A percentile compares a stretch with the other conserved stretches of the same genome.
Evolutionary conservation across 2,329 filamentous ascomycete genomes (phyloP).

Genomic region (Trichoderma harzianum): DNA sequence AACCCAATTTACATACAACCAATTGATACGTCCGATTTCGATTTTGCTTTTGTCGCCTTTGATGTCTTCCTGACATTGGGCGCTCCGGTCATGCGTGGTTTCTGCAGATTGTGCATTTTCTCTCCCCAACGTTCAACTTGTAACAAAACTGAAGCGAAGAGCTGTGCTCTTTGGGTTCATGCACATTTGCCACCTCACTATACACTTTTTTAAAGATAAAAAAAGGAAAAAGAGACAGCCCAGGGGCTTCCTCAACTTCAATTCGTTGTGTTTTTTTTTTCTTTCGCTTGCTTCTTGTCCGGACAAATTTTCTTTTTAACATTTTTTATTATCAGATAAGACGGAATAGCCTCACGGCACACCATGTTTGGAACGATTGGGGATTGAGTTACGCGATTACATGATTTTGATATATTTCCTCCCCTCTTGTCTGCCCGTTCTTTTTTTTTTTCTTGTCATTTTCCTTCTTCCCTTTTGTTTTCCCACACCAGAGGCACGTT

Average conservation of each 20-base stretch:
- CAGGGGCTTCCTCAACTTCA: background rate
- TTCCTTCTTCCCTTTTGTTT: background rate
- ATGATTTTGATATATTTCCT: conserved; percentile 24
- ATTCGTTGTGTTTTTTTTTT: conserved; percentile 9
- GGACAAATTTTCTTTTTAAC: background rate
- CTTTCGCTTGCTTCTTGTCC: background rate
- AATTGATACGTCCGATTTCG: conserved; percentile 7
- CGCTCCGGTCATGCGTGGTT: background rate
- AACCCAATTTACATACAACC: background rate
- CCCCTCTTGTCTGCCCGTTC: background rate
- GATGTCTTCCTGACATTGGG: background rate
- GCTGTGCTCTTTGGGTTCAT: conserved; percentile 8
- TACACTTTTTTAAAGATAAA: background rate
- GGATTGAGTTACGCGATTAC: conserved; percentile 17
- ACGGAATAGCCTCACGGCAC: conserved; percentile 40
- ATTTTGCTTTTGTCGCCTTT: background rate
- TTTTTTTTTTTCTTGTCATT: background rate
- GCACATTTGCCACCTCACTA: background rate
- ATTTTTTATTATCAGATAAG: conserved; percentile 33
- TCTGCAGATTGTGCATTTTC: background rate
- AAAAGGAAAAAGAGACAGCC: background rate
- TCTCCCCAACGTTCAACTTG: background rate
- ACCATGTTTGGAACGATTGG: conserved; percentile 26
- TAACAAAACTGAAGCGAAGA: background rate
- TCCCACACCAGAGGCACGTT: background rate